Evolutionary conservation across 2,329 filamentous ascomycete species (phyloP), one percentile per base, ranked within the genome.

Genomic region (Chrysoporthe austroafricana): DNA sequence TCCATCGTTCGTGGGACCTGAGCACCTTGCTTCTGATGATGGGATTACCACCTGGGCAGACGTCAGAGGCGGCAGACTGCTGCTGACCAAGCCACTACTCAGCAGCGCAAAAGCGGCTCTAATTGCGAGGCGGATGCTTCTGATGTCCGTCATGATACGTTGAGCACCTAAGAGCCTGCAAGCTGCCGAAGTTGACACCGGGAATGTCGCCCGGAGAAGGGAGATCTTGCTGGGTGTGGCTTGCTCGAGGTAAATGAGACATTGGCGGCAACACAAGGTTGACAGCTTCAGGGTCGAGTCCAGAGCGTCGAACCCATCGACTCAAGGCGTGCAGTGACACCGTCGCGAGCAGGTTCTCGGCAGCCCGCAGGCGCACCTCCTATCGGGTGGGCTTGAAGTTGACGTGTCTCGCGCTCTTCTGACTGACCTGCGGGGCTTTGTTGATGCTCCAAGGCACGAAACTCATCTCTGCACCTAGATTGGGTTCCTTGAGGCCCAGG

Each of bases 161-260:
- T 32, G 57, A 5, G 57, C 32, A 43, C 11, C 36, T n/a, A 21
- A 26, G 13, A 14, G 57, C 21, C 43, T 48, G 59, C 43, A 48
- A 26, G 59, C 13, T 26, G 59, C 59, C 59, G 43, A n/a, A 21
- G 18, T 62, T 61, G 66, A 58, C 59, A 21, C 21, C 59, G 48
- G 66, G n/a, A 68, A 48, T 13, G 61, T 65, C 36, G 54, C 54
- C 62, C 54, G 39, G 18, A 42, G 52, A 62, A 39, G 61, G 39
- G 54, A 50, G 44, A 43, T 59, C 43, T 50, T n/a, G 11, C n/a
- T 48, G 26, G 59, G 46, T 70, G 68, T 70, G 68, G 68, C 66
- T 67, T 70, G 68, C 66, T 32, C 62, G 66, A 70, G 66, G 66
- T 70, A 70, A 46, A 70, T 66, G 66, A 68, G 48, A 59, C 21